A percentile compares a stretch with the other conserved stretches of the same genome.
Conservation (phyloP, 441 rosid species). For the Capsella rubella region DNA sequence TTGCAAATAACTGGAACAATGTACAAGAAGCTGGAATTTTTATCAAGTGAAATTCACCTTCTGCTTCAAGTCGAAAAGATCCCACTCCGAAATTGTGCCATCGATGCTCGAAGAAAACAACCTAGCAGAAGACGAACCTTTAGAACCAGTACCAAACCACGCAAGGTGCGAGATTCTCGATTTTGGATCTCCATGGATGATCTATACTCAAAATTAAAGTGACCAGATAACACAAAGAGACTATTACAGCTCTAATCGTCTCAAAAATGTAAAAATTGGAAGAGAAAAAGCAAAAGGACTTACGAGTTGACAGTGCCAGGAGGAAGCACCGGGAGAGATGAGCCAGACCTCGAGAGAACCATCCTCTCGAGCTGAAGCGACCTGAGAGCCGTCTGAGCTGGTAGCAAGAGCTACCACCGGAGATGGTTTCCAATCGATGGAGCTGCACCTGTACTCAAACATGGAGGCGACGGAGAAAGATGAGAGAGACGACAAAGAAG, state of each 20-base stretch:
- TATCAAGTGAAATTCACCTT: conserved; percentile 49
- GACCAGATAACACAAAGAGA: not conserved
- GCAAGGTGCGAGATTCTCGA: conserved; percentile 81
- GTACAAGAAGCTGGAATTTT: not conserved
- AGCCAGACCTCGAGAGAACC: conserved; percentile 98
- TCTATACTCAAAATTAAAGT: conserved; percentile 48
- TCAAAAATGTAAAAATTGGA: not conserved
- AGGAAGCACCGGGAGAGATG: conserved; percentile 85
- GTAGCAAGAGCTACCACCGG: conserved; percentile 88
- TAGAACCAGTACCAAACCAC: conserved; percentile 66
- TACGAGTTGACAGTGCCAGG: conserved; percentile 99
- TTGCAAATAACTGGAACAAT: not conserved
- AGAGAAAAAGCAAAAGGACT: not conserved
- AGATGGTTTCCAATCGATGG: conserved; percentile 91
- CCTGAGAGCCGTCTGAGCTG: conserved; percentile 70
- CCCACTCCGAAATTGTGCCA: conserved; percentile 90
- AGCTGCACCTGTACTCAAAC: conserved; percentile 74
- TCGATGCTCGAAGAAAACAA: conserved; percentile 87
- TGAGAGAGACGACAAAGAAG: not conserved
- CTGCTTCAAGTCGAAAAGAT: conserved; percentile 83
- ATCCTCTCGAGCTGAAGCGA: conserved; percentile 91
- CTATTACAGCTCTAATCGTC: not conserved
- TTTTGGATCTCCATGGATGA: conserved; percentile 78
- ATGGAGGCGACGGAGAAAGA: conserved; percentile 46
- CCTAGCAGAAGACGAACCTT: conserved; percentile 61